These are phyloP conservation scores for Paxillus involutus DNA, from an alignment of 768 basidiomycete species.

Conservation along the genomic window DNA sequence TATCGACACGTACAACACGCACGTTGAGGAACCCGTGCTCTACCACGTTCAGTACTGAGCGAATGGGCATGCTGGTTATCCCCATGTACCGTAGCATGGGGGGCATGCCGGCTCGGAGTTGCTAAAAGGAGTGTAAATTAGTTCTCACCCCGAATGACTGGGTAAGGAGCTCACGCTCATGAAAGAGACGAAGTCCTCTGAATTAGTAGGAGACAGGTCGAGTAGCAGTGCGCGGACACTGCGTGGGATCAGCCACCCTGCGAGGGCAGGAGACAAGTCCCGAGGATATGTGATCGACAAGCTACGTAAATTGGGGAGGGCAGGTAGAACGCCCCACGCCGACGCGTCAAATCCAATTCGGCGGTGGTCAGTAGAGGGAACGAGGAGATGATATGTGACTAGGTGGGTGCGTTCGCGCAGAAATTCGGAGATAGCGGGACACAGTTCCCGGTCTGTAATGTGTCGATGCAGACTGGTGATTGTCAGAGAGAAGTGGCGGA, in stretches of 20 bases:
- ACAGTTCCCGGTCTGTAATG: conserved; percentile 57
- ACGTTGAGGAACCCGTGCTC: conserved; percentile 65
- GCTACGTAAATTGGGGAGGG: conserved; percentile 48
- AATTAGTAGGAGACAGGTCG: conserved; percentile 33
- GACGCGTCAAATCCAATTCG: conserved; percentile 67
- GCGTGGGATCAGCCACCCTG: conserved; percentile 67
- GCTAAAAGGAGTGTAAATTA: conserved; percentile 35
- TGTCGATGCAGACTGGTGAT: conserved; percentile 44
- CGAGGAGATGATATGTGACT: conserved; percentile 51
- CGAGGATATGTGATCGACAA: conserved; percentile 63
- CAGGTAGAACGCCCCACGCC: conserved; percentile 70
- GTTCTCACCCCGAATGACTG: background rate
- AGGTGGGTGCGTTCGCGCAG: conserved; percentile 55
- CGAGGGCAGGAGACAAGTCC: conserved; percentile 61
- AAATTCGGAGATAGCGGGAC: conserved; percentile 69
- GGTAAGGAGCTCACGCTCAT: conserved; percentile 34
- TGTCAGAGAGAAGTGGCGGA: conserved; percentile 62
- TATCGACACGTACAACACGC: conserved; percentile 53
- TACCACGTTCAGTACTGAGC: conserved; percentile 42
- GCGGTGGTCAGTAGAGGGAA: conserved; percentile 42
- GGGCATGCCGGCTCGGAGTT: conserved; percentile 60
- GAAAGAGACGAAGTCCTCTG: conserved; percentile 44
- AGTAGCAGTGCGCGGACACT: conserved; percentile 48
- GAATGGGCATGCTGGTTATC: conserved; percentile 48
- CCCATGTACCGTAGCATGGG: conserved; percentile 53